phyloP scores from a whole-genome alignment of 2,329 filamentous ascomycete genomes.

The Gnomoniopsis sp. region DNA sequence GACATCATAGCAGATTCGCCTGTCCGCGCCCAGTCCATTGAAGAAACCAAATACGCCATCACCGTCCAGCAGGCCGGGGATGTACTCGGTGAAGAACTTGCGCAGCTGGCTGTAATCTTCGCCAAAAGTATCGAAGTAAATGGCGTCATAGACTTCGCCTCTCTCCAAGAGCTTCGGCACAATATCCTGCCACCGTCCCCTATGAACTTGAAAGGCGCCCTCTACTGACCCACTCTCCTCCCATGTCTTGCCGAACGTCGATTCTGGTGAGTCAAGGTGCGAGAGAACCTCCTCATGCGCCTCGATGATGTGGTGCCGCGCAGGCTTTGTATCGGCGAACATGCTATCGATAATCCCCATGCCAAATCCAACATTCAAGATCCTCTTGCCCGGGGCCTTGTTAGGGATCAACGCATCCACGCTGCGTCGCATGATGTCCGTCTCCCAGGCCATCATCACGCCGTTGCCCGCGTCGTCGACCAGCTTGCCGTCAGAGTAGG shows the following conservation, averaged over 20 bases:
- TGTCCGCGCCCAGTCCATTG: slow-evolving; percentile 87
- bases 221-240: slow-evolving; percentile 52
- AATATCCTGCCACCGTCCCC: slow-evolving; percentile 78
- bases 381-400: slow-evolving; percentile 51
- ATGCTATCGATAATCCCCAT: slow-evolving; percentile 86
- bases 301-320: slow-evolving; percentile 79
- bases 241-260: slow-evolving; percentile 54
- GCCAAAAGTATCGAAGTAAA: slow-evolving; percentile 98
- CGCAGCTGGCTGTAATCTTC: slow-evolving; percentile 86
- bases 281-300: slow-evolving; percentile 75
- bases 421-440: slow-evolving; percentile 76
- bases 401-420: slow-evolving; percentile 60
- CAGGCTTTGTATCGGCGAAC: slow-evolving; percentile 65
- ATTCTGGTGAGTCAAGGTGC: slow-evolving; percentile 50
- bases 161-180: slow-evolving; percentile 64
- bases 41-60: slow-evolving; percentile 81
- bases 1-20: slow-evolving; percentile 92
- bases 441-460: slow-evolving; percentile 94
- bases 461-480: slow-evolving; percentile 75
- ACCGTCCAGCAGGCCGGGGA: slow-evolving; percentile 73
- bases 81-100: slow-evolving; percentile 82
- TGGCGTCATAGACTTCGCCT: slow-evolving; percentile 74
- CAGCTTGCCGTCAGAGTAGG: slow-evolving; percentile 62
- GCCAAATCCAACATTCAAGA: slow-evolving; percentile 85
- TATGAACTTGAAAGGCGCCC: slow-evolving; percentile 70